Percentiles rank a stretch among this genome's conserved stretches.
phyloP scores from a whole-genome alignment of 2,329 filamentous ascomycete species.

The Nannizziopsis barbatae region DNA sequence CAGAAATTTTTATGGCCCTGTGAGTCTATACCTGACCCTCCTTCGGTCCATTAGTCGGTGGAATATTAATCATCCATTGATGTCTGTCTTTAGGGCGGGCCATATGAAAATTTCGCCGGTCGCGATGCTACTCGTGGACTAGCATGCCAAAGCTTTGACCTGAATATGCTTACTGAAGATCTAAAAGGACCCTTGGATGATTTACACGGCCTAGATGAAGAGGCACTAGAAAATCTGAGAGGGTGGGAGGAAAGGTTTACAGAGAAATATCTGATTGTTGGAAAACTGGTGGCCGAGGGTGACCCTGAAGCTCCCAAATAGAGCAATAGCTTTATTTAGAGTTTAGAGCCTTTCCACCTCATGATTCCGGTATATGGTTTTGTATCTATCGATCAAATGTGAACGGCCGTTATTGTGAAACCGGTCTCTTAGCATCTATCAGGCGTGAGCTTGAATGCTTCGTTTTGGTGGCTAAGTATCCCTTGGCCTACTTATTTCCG shows the following conservation, averaged over 20 bases:
- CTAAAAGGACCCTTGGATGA: conserved; percentile 71
- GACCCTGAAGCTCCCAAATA: conserved; percentile 32
- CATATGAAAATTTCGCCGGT: conserved; percentile 93
- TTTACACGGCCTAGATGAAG: conserved; percentile 57
- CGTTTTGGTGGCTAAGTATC: too few species aligned
- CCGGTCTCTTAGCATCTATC: too few species aligned
- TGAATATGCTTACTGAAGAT: conserved; percentile 88
- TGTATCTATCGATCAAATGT: too few species aligned
- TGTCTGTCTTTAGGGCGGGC: conserved; percentile 49
- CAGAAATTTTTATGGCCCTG: conserved; percentile 86
- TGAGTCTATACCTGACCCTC: conserved; percentile 18
- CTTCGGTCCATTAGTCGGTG: not conserved
- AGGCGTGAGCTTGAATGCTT: too few species aligned
- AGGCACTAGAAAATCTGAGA: conserved; percentile 70
- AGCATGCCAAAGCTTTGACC: conserved; percentile 84
- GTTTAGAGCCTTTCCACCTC: too few species aligned
- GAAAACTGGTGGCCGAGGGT: conserved; percentile 61
- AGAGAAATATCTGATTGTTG: conserved; percentile 93
- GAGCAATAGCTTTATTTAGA: not conserved
- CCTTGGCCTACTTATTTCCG: too few species aligned
- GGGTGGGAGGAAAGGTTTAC: conserved; percentile 91
- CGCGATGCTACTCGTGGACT: conserved; percentile 80
- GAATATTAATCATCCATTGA: not conserved
- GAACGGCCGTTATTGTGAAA: too few species aligned
- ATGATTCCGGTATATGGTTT: too few species aligned